phyloP scores from a whole-genome alignment of 441 rosid species.

The Euphorbia schlechtendalii region DNA sequence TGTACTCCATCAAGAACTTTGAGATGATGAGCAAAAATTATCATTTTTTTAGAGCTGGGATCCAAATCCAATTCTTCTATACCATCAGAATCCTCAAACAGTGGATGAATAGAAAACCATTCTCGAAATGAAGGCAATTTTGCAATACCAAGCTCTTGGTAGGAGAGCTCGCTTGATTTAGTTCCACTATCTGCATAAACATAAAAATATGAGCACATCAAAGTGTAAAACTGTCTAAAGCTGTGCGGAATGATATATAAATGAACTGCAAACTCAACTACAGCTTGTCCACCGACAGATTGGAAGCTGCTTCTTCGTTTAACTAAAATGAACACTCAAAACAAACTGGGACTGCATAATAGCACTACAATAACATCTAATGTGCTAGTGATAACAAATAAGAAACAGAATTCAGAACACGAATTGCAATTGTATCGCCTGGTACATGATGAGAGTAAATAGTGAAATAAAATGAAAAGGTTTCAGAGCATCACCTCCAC shows the following conservation, averaged over 20 bases:
- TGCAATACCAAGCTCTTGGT: constrained; percentile 91
- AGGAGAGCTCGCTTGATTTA: constrained; percentile 43
- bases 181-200: constrained; percentile 39
- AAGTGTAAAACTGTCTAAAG: not conserved
- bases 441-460: constrained; percentile 1
- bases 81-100: constrained; percentile 43
- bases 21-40: constrained; percentile 92
- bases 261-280: not conserved
- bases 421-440: not conserved
- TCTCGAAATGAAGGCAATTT: constrained; percentile 73
- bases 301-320: not conserved
- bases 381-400: not conserved
- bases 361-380: not conserved
- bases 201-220: constrained; percentile 10
- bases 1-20: constrained; percentile 92
- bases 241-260: not conserved
- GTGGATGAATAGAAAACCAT: constrained; percentile 86
- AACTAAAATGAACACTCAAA: not conserved
- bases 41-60: constrained; percentile 56
- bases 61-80: constrained; percentile 37
- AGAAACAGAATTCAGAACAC: not conserved
- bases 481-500: constrained; percentile 31
- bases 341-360: not conserved
- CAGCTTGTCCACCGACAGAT: not conserved
- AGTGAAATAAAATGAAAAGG: constrained; percentile 1